Conservation (phyloP, 306 rosid species). For the Gillenia trifoliata region DNA sequence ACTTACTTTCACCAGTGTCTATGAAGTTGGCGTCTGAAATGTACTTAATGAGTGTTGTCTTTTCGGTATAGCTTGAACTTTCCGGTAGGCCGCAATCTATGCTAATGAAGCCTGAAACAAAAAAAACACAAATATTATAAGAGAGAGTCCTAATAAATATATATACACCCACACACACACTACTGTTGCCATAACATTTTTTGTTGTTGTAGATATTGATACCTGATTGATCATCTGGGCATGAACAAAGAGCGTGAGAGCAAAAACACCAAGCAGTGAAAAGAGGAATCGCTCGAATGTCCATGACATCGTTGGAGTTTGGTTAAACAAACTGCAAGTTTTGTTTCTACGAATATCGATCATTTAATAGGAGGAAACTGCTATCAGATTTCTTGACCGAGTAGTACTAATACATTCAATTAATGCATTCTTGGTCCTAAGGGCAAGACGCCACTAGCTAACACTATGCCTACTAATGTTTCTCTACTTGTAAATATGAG, state of each 20-base stretch:
- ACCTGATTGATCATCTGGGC: constrained; percentile 13
- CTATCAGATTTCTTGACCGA: background rate
- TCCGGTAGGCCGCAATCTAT: constrained; percentile 17
- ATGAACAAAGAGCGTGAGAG: background rate
- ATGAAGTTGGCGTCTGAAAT: constrained; percentile 23
- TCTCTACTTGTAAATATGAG: too few species aligned
- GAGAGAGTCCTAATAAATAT: too few species aligned
- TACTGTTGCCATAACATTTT: background rate
- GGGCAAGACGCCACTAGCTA: too few species aligned
- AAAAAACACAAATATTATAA: background rate
- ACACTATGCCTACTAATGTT: too few species aligned
- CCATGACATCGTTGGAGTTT: background rate
- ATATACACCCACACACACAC: too few species aligned
- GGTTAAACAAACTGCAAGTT: background rate
- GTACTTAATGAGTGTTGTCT: constrained; percentile 7
- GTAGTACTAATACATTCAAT: too few species aligned
- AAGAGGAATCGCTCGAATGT: background rate
- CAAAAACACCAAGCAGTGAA: background rate
- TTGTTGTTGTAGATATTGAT: background rate
- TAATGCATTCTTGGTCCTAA: too few species aligned
- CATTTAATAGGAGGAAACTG: background rate
- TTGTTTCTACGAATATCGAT: background rate
- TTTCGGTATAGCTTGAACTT: constrained; percentile 4
- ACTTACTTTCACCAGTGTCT: constrained; percentile 16
- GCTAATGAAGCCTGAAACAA: constrained; percentile 25